Percentiles rank a stretch among this genome's conserved stretches.
phyloP scores from a whole-genome alignment of 1,284 basidiomycete genomes.

The Apiotrichum montevideense region DNA sequence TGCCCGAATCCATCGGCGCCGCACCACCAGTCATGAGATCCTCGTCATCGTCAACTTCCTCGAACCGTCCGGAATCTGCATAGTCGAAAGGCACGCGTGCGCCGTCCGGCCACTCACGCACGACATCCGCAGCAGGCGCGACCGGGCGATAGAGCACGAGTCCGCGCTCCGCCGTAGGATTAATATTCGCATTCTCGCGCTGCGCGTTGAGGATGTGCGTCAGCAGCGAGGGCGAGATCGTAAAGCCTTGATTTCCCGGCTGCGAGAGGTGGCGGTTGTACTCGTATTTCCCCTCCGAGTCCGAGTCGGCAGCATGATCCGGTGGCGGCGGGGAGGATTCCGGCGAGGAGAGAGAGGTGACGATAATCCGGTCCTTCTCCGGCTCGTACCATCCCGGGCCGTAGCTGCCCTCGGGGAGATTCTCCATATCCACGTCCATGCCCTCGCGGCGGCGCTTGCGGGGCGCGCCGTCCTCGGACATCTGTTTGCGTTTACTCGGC shows the following conservation, averaged over 20 bases:
- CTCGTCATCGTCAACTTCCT: constrained; percentile 15
- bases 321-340: constrained; percentile 18
- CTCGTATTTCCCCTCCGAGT: constrained; percentile 8
- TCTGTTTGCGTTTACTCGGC: constrained; percentile 13
- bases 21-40: constrained; percentile 5
- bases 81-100: neutral
- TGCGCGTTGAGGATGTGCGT: constrained; percentile 39
- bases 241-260: constrained; percentile 40
- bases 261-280: constrained; percentile 26
- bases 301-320: neutral
- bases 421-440: constrained; percentile 25
- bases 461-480: neutral
- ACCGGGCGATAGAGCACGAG: constrained; percentile 38
- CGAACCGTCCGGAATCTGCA: constrained; percentile 5
- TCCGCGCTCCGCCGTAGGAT: constrained; percentile 16
- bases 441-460: constrained; percentile 3
- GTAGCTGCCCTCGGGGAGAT: neutral
- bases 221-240: constrained; percentile 39
- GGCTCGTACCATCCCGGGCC: constrained; percentile 37
- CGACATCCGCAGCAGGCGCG: constrained; percentile 10
- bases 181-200: constrained; percentile 14
- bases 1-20: neutral
- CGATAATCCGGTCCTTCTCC: constrained; percentile 42
- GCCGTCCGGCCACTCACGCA: constrained; percentile 9
- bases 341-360: constrained; percentile 31